Conservation (phyloP, 768 basidiomycete genomes). For the Agrocybe praecox region DNA sequence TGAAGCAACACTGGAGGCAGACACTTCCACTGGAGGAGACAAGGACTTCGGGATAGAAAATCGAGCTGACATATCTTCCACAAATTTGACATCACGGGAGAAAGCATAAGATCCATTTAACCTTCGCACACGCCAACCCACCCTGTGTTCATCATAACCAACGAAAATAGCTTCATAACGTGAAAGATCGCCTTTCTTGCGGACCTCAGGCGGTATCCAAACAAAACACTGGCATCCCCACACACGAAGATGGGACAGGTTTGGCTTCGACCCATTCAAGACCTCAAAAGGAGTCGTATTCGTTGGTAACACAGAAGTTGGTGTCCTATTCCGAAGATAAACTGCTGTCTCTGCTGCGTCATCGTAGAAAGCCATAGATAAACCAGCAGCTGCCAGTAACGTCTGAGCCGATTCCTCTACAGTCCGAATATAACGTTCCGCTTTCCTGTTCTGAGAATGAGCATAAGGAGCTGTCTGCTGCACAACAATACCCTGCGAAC, state of each 20-base stretch:
- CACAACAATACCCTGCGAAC: constrained; percentile 7
- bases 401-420: constrained; percentile 8
- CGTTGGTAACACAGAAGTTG: constrained; percentile 18
- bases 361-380: constrained; percentile 21
- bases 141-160: constrained; percentile 13
- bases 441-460: constrained; percentile 11
- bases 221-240: constrained; percentile 28
- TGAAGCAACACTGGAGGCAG: too few relatives aligned
- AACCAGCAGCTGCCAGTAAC: constrained; percentile 6
- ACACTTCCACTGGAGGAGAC: too few relatives aligned
- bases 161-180: constrained; percentile 21
- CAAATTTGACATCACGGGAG: constrained; percentile 26
- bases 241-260: constrained; percentile 25
- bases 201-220: constrained; percentile 13
- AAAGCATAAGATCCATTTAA: constrained; percentile 19
- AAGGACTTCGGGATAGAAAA: constrained; percentile 10
- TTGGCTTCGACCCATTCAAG: constrained; percentile 18
- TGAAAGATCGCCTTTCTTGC: constrained; percentile 12
- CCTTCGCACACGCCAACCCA: constrained; percentile 19
- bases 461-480: constrained; percentile 12
- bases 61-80: constrained; percentile 7
- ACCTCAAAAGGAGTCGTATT: constrained; percentile 18
- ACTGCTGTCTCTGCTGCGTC: constrained; percentile 18
- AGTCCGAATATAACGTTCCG: constrained; percentile 8
- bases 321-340: constrained; percentile 21